Percentiles rank a stretch among this genome's conserved stretches.
Conservation (phyloP, 371 early-diverging fungal genomes). For the Rhizopus stolonifer region DNA sequence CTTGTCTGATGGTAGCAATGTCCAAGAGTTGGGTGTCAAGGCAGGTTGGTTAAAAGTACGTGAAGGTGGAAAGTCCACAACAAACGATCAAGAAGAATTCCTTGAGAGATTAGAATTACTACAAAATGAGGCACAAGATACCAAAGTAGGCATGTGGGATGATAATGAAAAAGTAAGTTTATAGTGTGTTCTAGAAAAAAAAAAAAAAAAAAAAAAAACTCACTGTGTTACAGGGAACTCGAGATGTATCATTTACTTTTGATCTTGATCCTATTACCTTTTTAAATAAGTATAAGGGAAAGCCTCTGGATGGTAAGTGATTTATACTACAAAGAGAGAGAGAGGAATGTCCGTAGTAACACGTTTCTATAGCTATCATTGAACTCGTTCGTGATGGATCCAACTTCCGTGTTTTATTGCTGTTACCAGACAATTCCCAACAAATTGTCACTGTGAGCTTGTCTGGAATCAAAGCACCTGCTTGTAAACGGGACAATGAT, state of each 20-base stretch:
- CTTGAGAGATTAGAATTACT: constrained; percentile 61
- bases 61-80: constrained; percentile 44
- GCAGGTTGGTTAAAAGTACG: constrained; percentile 88
- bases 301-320: constrained; percentile 67
- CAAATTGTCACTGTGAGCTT: constrained; percentile 79
- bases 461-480: constrained; percentile 88
- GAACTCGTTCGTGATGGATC: constrained; percentile 95
- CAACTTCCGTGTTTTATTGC: constrained; percentile 76
- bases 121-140: constrained; percentile 74
- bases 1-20: constrained; percentile 66
- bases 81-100: constrained; percentile 51
- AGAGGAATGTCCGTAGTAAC: background rate
- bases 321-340: background rate
- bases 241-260: constrained; percentile 55
- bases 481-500: constrained; percentile 72
- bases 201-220: background rate
- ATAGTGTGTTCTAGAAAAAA: background rate
- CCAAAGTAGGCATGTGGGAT: constrained; percentile 77
- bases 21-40: constrained; percentile 71
- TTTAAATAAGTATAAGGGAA: constrained; percentile 78
- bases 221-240: constrained; percentile 42
- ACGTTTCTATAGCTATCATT: constrained; percentile 63
- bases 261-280: constrained; percentile 76
- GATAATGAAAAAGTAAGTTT: constrained; percentile 50
- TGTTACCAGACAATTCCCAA: constrained; percentile 55